These are phyloP conservation scores for Corymbia calophylla DNA, from an alignment of 441 rosid species.

Conservation along the genomic window DNA sequence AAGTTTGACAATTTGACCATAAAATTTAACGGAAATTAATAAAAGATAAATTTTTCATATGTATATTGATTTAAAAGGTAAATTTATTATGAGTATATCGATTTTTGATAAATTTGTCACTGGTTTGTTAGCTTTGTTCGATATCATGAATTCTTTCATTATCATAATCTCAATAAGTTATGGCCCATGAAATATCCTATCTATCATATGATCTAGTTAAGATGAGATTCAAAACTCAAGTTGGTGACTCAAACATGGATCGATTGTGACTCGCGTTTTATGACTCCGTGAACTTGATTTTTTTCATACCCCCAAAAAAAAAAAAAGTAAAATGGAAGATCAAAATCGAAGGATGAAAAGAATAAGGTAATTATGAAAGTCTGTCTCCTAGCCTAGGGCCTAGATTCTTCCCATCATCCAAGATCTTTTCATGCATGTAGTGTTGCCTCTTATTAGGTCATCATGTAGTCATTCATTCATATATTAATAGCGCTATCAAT, in stretches of 20 bases:
- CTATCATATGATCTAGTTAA: not conserved
- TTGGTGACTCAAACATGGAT: not conserved
- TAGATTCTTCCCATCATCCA: not conserved
- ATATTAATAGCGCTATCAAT: not conserved
- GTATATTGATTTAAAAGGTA: too few relatives aligned
- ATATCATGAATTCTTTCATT: too few relatives aligned
- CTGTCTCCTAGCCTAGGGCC: not conserved
- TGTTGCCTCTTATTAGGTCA: not conserved
- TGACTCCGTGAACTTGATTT: not conserved
- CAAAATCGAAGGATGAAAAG: not conserved
- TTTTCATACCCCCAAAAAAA: fast-evolving
- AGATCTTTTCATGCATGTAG: not conserved
- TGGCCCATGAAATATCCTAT: fast-evolving
- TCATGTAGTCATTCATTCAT: not conserved
- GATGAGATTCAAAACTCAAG: not conserved
- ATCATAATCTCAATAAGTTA: not conserved
- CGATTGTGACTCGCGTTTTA: not conserved
- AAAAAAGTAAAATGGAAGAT: not conserved
- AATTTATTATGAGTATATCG: too few relatives aligned
- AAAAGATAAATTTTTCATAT: too few relatives aligned
- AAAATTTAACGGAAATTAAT: too few relatives aligned
- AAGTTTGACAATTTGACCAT: too few relatives aligned
- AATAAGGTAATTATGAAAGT: not conserved
- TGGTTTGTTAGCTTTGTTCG: too few relatives aligned
- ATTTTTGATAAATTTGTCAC: too few relatives aligned